These are phyloP conservation scores for Hypoxylon cercidicola DNA, from an alignment of 495 filamentous ascomycete genomes.

Conservation along the genomic window DNA sequence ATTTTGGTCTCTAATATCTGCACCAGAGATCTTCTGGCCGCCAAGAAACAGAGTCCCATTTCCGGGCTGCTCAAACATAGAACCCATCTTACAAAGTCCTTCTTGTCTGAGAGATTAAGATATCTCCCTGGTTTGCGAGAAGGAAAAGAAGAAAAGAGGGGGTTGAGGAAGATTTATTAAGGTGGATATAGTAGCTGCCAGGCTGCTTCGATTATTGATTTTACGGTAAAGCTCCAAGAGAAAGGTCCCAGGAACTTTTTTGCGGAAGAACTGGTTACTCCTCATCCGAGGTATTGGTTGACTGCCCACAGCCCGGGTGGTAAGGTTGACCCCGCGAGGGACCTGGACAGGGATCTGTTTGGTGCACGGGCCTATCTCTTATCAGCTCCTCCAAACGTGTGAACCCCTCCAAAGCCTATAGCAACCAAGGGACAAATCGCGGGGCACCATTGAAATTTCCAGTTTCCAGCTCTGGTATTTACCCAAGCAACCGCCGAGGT, in stretches of 20 bases:
- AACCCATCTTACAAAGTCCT: constrained; percentile 68
- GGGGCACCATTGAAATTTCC: constrained; percentile 28
- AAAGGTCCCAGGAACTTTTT: constrained; percentile 42
- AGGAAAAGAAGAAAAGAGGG: neutral
- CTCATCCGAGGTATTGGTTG: constrained; percentile 29
- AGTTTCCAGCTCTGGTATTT: neutral
- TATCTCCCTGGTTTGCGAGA: constrained; percentile 1
- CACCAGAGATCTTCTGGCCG: constrained; percentile 92
- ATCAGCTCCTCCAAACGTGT: constrained; percentile 24
- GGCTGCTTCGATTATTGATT: constrained; percentile 34
- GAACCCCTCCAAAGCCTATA: constrained; percentile 30
- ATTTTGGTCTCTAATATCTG: constrained; percentile 96
- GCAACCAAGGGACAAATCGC: constrained; percentile 25
- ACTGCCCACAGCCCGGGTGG: too few relatives aligned
- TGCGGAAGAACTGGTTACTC: constrained; percentile 43
- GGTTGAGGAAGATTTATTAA: neutral
- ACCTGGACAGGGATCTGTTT: too few relatives aligned
- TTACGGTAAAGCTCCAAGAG: constrained; percentile 34
- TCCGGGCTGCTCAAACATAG: constrained; percentile 87
- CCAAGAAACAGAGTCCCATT: constrained; percentile 94
- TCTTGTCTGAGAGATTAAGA: constrained; percentile 1
- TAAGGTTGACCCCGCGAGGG: too few relatives aligned
- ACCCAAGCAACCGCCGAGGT: constrained; percentile 22
- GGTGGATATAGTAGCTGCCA: constrained; percentile 10
- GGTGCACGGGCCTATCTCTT: constrained; percentile 36